These are phyloP conservation scores for Elsinoe ampelina DNA, from an alignment of 2,329 filamentous ascomycete species.

Conservation along the genomic window DNA sequence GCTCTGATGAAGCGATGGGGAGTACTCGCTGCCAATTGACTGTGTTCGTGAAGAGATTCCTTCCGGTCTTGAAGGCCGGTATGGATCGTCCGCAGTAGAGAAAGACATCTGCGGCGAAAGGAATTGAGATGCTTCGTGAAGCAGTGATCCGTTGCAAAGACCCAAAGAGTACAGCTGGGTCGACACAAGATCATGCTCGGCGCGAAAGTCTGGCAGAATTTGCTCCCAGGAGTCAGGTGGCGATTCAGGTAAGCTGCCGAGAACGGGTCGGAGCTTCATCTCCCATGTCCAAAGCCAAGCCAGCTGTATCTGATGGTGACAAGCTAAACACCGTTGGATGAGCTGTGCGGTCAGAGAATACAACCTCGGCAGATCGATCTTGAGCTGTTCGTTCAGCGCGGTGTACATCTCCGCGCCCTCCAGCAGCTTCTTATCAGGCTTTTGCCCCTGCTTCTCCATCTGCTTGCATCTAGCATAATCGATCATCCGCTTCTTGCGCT, in stretches of 20 bases:
- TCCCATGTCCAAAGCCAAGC: constrained; percentile 78
- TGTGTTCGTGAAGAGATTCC: constrained; percentile 13
- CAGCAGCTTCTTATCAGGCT: constrained; percentile 72
- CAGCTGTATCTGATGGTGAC: constrained; percentile 75
- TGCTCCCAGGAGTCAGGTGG: constrained; percentile 60
- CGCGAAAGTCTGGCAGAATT: constrained; percentile 67
- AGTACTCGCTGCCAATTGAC: constrained; percentile 17
- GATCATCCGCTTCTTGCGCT: constrained; percentile 82
- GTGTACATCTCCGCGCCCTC: constrained; percentile 84
- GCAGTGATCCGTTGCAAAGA: constrained; percentile 63
- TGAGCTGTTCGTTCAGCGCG: constrained; percentile 84
- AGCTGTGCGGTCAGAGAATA: constrained; percentile 73
- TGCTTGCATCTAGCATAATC: constrained; percentile 78
- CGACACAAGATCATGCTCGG: constrained; percentile 69
- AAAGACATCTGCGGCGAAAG: constrained; percentile 43
- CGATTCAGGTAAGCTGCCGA: constrained; percentile 33
- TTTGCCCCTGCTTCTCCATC: constrained; percentile 71
- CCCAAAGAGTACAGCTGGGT: constrained; percentile 60
- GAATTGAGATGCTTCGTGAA: constrained; percentile 52
- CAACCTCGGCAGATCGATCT: constrained; percentile 80
- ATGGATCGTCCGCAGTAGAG: constrained; percentile 25
- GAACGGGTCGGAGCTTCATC: constrained; percentile 67
- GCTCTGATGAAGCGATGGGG: constrained; percentile 14
- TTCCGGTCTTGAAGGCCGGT: constrained; percentile 11
- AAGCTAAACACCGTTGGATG: constrained; percentile 71